phyloP scores from a whole-genome alignment of 2,329 filamentous ascomycete species.

The Exophiala bonariae region DNA sequence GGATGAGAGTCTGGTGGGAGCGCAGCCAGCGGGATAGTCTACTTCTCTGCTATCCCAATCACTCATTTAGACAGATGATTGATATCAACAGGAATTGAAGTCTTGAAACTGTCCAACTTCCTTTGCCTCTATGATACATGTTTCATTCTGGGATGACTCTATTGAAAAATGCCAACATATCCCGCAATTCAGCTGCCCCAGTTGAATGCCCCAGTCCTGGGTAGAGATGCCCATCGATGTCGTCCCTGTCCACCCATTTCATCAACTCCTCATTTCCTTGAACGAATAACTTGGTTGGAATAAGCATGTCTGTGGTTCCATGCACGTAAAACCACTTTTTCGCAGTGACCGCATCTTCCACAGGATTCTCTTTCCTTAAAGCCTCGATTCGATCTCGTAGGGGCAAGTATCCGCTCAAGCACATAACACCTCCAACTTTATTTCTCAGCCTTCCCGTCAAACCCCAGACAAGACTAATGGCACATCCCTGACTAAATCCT shows the following conservation, averaged over 20 bases:
- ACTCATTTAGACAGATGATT: background rate
- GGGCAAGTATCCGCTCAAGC: slow-evolving; percentile 51
- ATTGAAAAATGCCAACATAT: slow-evolving; percentile 38
- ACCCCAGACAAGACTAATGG: slow-evolving; percentile 45
- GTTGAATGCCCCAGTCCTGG: slow-evolving; percentile 50
- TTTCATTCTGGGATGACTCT: slow-evolving; percentile 23
- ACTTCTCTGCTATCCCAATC: background rate
- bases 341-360: slow-evolving; percentile 29
- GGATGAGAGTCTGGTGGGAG: no score
- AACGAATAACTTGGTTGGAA: slow-evolving; percentile 47
- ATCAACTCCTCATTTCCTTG: slow-evolving; percentile 42
- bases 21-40: no score
- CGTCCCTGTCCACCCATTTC: slow-evolving; percentile 35
- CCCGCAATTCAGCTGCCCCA: slow-evolving; percentile 43
- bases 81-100: no score
- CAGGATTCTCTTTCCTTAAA: slow-evolving; percentile 38
- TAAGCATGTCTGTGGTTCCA: slow-evolving; percentile 48
- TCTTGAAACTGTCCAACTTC: no score
- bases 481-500: slow-evolving; percentile 51
- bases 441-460: slow-evolving; percentile 36
- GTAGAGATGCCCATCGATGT: slow-evolving; percentile 43
- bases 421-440: slow-evolving; percentile 41
- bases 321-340: slow-evolving; percentile 49
- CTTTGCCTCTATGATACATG: no score
- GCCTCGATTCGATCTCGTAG: slow-evolving; percentile 39